phyloP scores from a whole-genome alignment of 2,329 filamentous ascomycete species.

The Fusarium dlaminii region DNA sequence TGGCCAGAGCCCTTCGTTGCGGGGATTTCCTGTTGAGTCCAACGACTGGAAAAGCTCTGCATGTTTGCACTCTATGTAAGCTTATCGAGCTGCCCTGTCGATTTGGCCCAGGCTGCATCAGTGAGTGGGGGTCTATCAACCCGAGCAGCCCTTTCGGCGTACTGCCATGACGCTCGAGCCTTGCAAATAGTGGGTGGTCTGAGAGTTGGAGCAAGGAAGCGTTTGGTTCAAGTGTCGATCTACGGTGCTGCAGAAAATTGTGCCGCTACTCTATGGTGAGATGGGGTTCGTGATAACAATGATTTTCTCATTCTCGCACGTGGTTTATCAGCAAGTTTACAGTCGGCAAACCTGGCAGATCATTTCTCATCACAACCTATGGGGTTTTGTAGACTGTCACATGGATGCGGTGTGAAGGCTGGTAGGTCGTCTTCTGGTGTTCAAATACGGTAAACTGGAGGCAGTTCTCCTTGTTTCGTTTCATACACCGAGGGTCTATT shows the following conservation, averaged over 20 bases:
- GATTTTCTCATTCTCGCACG: background rate
- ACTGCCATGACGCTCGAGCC: constrained; percentile 19
- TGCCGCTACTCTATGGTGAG: background rate
- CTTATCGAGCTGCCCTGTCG: constrained; percentile 18
- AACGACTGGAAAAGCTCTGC: constrained; percentile 14
- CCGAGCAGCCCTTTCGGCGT: background rate
- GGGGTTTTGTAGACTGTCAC: background rate
- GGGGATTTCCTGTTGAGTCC: background rate
- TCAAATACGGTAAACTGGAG: background rate
- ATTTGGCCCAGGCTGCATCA: background rate
- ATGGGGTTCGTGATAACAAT: background rate
- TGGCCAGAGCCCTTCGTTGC: background rate
- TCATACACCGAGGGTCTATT: background rate
- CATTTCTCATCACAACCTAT: background rate
- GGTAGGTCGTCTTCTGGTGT: background rate
- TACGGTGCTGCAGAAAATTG: background rate
- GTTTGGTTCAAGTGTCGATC: background rate
- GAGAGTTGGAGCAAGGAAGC: constrained; percentile 6
- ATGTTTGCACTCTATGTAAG: constrained; percentile 15
- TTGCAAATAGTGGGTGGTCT: background rate
- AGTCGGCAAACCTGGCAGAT: background rate
- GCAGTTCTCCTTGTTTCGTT: background rate
- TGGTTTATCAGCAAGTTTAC: background rate
- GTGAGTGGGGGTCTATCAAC: constrained; percentile 1
- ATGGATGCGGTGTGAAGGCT: background rate